Evolutionary conservation across 1,284 basidiomycete genomes (phyloP).

Genomic region (Malassezia equina): DNA sequence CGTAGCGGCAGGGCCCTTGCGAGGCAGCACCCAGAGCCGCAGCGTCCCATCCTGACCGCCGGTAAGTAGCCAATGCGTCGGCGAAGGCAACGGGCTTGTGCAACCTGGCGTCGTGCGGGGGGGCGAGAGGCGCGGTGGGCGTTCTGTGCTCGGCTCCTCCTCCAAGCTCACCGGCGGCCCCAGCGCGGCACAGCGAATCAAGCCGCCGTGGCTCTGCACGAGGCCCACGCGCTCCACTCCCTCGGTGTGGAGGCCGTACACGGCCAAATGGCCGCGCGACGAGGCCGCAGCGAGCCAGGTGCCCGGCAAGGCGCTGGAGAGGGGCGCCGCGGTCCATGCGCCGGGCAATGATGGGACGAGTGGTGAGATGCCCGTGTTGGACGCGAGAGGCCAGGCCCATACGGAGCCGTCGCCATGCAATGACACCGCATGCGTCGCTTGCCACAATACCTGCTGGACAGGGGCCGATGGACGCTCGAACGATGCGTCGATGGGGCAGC

Average conservation of each 20-base stretch:
- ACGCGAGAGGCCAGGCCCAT: background rate
- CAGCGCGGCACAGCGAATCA: slow-evolving; percentile 11
- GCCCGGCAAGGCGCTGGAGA: background rate
- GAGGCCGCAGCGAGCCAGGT: background rate
- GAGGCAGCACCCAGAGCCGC: background rate
- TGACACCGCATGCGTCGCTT: background rate
- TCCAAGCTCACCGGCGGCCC: background rate
- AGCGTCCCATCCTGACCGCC: slow-evolving; percentile 8
- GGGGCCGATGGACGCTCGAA: background rate
- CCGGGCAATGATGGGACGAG: background rate
- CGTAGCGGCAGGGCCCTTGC: background rate
- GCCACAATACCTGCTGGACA: slow-evolving; percentile 6
- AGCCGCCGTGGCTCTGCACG: background rate
- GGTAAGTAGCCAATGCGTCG: slow-evolving; percentile 5
- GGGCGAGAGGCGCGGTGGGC: background rate
- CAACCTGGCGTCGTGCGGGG: background rate
- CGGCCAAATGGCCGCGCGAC: slow-evolving; percentile 4
- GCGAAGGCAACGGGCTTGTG: background rate
- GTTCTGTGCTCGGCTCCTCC: background rate
- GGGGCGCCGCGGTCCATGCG: slow-evolving; percentile 2
- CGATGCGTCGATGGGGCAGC: no score
- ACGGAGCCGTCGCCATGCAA: slow-evolving; percentile 11
- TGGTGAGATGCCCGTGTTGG: background rate
- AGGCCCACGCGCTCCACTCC: background rate
- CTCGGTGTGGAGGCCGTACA: background rate